phyloP scores from a whole-genome alignment of 768 basidiomycete species.

The Infundibulicybe gibba region DNA sequence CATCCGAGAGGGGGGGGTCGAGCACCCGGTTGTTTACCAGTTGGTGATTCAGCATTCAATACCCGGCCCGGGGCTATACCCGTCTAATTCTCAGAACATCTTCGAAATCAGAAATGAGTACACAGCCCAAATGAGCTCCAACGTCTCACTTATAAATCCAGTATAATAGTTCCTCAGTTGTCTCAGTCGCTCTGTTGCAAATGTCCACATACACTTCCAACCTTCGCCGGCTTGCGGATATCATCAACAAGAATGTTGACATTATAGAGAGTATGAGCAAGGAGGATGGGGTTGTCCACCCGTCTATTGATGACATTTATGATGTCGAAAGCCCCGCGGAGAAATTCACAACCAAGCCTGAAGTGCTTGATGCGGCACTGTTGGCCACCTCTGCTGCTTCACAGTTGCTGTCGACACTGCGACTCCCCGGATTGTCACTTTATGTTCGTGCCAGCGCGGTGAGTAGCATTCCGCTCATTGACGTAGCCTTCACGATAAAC shows the following conservation, averaged over 20 bases:
- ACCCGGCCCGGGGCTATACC: too few species aligned
- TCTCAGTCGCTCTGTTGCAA: too few species aligned
- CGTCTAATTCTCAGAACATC: too few species aligned
- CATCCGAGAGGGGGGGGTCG: too few species aligned
- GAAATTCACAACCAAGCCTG: constrained; percentile 1
- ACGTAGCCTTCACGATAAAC: too few species aligned
- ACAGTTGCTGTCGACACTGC: constrained; percentile 10
- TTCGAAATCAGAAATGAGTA: too few species aligned
- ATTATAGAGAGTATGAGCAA: constrained; percentile 5
- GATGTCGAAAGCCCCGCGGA: constrained; percentile 4
- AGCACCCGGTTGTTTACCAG: too few species aligned
- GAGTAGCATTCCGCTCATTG: not conserved
- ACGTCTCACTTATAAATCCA: too few species aligned
- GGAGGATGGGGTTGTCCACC: not conserved
- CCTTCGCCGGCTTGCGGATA: constrained; percentile 5
- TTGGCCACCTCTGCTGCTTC: constrained; percentile 12
- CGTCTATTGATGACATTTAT: constrained; percentile 7
- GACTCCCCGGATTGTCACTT: constrained; percentile 1
- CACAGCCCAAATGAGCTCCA: too few species aligned
- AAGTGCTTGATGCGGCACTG: constrained; percentile 7
- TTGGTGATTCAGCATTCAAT: too few species aligned
- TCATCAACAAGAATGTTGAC: constrained; percentile 6
- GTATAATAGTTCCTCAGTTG: too few species aligned
- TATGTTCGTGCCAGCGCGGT: constrained; percentile 7
- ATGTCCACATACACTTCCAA: not conserved